A percentile compares a stretch with the other conserved stretches of the same genome.
phyloP scores from a whole-genome alignment of 1,139 yeast species.

The Magnusiomyces suaveolens region DNA sequence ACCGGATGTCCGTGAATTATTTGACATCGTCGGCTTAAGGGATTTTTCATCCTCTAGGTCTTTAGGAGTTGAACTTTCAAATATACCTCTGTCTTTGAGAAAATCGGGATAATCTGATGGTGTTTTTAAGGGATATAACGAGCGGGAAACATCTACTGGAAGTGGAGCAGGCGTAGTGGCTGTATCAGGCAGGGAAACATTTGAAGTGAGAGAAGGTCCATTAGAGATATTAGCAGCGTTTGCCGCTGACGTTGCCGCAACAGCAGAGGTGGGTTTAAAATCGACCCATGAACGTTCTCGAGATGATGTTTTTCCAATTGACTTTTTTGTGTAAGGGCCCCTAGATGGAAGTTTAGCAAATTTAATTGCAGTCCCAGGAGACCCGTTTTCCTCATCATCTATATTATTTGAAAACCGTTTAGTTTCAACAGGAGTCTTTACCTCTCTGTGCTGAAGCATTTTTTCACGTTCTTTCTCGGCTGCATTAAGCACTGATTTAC shows the following conservation, averaged over 20 bases:
- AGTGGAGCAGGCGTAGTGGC: neutral
- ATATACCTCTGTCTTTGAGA: neutral
- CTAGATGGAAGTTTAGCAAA: slow-evolving; percentile 40
- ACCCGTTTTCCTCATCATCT: slow-evolving; percentile 18
- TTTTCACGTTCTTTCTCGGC: neutral
- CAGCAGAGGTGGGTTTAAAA: neutral
- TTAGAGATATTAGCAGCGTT: neutral
- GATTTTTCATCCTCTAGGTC: neutral
- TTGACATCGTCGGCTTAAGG: neutral
- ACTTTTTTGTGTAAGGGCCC: slow-evolving; percentile 37
- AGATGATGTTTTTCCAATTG: slow-evolving; percentile 16
- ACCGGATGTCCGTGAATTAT: neutral
- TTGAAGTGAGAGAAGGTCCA: neutral
- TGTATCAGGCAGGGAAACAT: neutral
- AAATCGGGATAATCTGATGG: neutral
- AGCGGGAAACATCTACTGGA: neutral
- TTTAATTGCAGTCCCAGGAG: slow-evolving; percentile 26
- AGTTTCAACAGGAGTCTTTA: neutral
- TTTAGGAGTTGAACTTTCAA: neutral
- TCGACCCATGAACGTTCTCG: slow-evolving; percentile 5
- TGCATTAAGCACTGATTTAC: neutral
- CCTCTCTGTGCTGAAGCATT: neutral
- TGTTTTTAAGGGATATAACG: neutral
- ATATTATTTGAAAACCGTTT: too few species aligned
- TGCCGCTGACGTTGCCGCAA: neutral